These are phyloP conservation scores for Kluyveromyces sp. DNA, from an alignment of 1,139 yeast species.

Conservation along the genomic window DNA sequence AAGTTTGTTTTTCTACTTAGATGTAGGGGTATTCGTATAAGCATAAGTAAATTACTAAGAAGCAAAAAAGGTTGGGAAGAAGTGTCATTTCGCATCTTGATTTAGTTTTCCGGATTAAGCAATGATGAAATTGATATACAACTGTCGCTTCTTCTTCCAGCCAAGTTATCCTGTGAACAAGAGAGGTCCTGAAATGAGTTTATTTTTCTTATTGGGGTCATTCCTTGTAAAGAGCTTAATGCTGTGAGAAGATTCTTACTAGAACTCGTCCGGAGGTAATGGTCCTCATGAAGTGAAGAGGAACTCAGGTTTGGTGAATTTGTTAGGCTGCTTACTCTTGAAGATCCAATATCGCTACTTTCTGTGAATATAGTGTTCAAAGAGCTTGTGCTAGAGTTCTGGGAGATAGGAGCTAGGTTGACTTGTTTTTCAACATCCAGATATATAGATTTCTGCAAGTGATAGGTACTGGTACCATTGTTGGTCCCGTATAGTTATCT, in stretches of 20 bases:
- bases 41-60: neutral
- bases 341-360: neutral
- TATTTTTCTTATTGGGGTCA: conserved; percentile 9
- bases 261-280: conserved; percentile 2
- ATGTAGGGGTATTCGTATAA: neutral
- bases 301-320: conserved; percentile 3
- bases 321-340: conserved; percentile 1
- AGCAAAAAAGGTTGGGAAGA: too few species aligned
- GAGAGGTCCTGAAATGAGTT: neutral
- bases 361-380: conserved; percentile 2
- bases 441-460: neutral
- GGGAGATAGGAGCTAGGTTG: neutral
- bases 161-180: neutral
- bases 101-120: neutral
- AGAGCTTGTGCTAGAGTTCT: conserved; percentile 3
- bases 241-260: conserved; percentile 12
- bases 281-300: neutral
- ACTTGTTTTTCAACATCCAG: conserved; percentile 1
- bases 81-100: neutral
- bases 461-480: neutral
- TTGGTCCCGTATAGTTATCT: neutral
- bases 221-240: conserved; percentile 13
- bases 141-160: neutral
- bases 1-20: too few species aligned
- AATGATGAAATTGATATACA: conserved; percentile 1